Evolutionary conservation across 805 yeast genomes (phyloP), one percentile per base, ranked within the genome.

Genomic region (Wickerhamomyces xylosicus): DNA sequence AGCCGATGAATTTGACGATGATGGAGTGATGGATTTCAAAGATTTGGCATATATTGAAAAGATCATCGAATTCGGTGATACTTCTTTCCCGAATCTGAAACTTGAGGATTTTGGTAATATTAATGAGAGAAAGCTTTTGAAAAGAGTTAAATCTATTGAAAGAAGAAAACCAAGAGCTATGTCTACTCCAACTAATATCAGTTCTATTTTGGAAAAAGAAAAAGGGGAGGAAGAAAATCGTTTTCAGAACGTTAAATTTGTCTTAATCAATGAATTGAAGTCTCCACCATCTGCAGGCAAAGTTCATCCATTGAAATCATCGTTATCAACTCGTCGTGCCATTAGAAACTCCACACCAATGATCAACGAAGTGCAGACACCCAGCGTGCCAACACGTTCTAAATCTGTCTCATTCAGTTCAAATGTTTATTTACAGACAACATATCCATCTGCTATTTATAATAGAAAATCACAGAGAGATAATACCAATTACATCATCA

Each of bases 371-470:
- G n/a, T n/a, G n/a, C n/a, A n/a, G n/a, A n/a, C n/a, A n/a, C n/a
- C n/a, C 14, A 25, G 5, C 4, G 14, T 13, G 14, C 29, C 29
- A 9, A 25, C 8, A 13, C 9, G 29, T 9, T 25, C 29, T n/a
- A 25, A 25, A 25, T 25, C 29, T 5, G 29, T 25, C n/a, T 7
- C 29, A 10, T 25, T 25, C 14, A 25, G 29, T 11, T 25, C 29
- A 8, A 25, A 63, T 42, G 61, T 76, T 28, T 61, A 50, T 36
- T 63, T 74, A 35, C 70, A 71, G 44, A 72, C 72, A 38, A 75
- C 85, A 1, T 69, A 63, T 47, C 65, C 80, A 1, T 61, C 77
- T 3, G 57, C 58, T 10, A 56, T 63, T 45, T 79, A 79, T 52
- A 70, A 74, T 47, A 64, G 85, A 37, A 62, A 78, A 67, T 56